A percentile compares a stretch with the other conserved stretches of the same genome.
Evolutionary conservation across 306 rosid species (phyloP).

Genomic region (Ceratonia siliqua): DNA sequence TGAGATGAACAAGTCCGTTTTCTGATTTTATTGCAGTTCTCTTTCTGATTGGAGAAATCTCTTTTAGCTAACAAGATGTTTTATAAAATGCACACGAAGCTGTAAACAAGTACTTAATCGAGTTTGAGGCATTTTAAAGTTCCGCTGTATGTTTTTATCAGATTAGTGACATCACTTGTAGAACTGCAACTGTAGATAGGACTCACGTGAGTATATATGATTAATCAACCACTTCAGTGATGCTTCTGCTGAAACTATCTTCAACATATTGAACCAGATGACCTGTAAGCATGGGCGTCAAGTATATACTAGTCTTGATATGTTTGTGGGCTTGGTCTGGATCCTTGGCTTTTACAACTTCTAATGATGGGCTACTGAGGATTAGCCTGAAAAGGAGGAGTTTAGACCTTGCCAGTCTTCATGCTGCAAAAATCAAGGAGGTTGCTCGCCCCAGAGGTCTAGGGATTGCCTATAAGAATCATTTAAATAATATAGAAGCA

Average conservation of each 20-base stretch:
- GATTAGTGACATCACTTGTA: not conserved
- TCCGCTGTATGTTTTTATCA: not conserved
- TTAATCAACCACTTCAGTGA: not conserved
- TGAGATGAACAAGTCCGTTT: not conserved
- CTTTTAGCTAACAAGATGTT: not conserved
- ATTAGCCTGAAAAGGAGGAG: conserved; percentile 40
- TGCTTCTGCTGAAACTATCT: conserved; percentile 18
- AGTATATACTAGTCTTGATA: conserved; percentile 28
- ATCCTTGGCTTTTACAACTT: conserved; percentile 46
- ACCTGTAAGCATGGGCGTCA: conserved; percentile 35
- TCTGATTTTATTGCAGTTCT: not conserved
- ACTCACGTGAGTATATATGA: not conserved
- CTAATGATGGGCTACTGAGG: conserved; percentile 42
- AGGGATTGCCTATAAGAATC: not conserved
- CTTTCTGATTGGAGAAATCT: too few relatives aligned
- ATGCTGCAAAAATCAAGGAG: conserved; percentile 40
- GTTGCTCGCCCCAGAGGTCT: not conserved
- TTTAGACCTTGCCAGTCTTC: conserved; percentile 36
- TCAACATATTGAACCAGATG: conserved; percentile 38
- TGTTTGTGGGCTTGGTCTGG: conserved; percentile 37
- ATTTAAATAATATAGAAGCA: not conserved
- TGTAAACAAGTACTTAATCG: not conserved
- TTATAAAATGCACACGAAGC: not conserved
- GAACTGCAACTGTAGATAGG: not conserved
- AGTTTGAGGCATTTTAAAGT: not conserved